Percentiles rank a stretch among this genome's conserved stretches.
These are phyloP conservation scores for Ajuga reptans DNA, from an alignment of 305 asterid genomes.

Conservation along the genomic window DNA sequence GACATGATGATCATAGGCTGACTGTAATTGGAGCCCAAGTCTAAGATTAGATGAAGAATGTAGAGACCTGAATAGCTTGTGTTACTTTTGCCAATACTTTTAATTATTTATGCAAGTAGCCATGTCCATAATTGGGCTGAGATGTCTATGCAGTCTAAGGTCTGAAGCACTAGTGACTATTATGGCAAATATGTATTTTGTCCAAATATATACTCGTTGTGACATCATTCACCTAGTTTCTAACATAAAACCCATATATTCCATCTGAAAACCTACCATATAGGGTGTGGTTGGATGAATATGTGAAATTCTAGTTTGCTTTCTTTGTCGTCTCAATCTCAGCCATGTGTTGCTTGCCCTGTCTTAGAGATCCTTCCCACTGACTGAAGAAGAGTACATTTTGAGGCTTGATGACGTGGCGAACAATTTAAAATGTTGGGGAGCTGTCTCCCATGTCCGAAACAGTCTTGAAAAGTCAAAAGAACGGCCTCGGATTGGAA, in stretches of 20 bases:
- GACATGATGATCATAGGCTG: background rate
- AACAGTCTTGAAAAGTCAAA: slow-evolving; percentile 60
- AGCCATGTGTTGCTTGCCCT: slow-evolving; percentile 23
- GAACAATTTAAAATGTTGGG: slow-evolving; percentile 87
- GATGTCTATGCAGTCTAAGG: background rate
- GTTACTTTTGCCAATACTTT: background rate
- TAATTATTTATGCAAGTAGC: background rate
- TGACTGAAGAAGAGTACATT: slow-evolving; percentile 89
- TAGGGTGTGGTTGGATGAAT: slow-evolving; percentile 6
- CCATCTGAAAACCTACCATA: slow-evolving; percentile 3
- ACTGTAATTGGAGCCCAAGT: background rate
- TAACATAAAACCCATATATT: background rate
- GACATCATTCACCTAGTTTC: slow-evolving; percentile 7
- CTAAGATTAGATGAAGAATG: background rate
- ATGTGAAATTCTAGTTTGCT: slow-evolving; percentile 16
- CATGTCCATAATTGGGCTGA: background rate
- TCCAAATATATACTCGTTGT: background rate
- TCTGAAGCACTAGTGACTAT: background rate
- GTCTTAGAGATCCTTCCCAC: slow-evolving; percentile 72
- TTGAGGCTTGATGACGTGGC: slow-evolving; percentile 89
- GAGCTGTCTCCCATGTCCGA: slow-evolving; percentile 93
- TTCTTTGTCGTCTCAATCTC: slow-evolving; percentile 17
- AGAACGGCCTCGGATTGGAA: slow-evolving; percentile 92
- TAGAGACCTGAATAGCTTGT: background rate
- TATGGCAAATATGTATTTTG: background rate